phyloP scores from a whole-genome alignment of 2,329 filamentous ascomycete genomes.

The Exophiala aquamarina region DNA sequence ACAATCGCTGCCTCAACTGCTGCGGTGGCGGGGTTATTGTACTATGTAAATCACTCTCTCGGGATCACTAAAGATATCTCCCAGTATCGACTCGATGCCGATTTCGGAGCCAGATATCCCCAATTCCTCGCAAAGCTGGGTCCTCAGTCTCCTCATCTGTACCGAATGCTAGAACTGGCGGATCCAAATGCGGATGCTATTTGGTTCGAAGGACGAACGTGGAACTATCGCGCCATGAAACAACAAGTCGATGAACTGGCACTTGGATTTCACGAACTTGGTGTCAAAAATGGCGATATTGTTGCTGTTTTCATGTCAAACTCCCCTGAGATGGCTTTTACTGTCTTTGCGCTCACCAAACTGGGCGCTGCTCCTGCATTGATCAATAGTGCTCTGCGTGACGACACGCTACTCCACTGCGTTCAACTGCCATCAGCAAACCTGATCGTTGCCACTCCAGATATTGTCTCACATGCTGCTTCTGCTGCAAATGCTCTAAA shows the following conservation, averaged over 20 bases:
- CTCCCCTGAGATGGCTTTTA: conserved; percentile 50
- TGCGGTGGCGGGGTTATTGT: conserved; percentile 42
- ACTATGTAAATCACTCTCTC: conserved; percentile 38
- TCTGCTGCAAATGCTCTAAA: conserved; percentile 22
- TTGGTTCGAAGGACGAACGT: conserved; percentile 51
- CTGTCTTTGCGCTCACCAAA: conserved; percentile 46
- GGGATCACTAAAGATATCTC: conserved; percentile 42
- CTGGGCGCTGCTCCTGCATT: conserved; percentile 46
- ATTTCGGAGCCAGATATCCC: conserved; percentile 35
- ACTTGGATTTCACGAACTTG: conserved; percentile 39
- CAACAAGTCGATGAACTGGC: conserved; percentile 46
- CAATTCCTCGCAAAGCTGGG: conserved; percentile 39
- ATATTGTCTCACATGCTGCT: conserved; percentile 35
- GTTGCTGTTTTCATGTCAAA: conserved; percentile 51
- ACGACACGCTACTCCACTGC: conserved; percentile 48
- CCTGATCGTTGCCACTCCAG: conserved; percentile 46
- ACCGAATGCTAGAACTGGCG: conserved; percentile 43
- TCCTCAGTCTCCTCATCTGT: conserved; percentile 39
- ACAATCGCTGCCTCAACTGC: conserved; percentile 35
- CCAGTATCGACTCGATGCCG: conserved; percentile 35
- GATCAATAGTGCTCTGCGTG: conserved; percentile 49
- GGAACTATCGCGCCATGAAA: conserved; percentile 42
- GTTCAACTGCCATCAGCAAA: conserved; percentile 43
- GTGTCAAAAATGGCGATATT: conserved; percentile 40
- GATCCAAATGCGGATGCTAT: conserved; percentile 42